Conservation (phyloP, 2,329 filamentous ascomycete genomes). For the Beauveria caledonica region DNA sequence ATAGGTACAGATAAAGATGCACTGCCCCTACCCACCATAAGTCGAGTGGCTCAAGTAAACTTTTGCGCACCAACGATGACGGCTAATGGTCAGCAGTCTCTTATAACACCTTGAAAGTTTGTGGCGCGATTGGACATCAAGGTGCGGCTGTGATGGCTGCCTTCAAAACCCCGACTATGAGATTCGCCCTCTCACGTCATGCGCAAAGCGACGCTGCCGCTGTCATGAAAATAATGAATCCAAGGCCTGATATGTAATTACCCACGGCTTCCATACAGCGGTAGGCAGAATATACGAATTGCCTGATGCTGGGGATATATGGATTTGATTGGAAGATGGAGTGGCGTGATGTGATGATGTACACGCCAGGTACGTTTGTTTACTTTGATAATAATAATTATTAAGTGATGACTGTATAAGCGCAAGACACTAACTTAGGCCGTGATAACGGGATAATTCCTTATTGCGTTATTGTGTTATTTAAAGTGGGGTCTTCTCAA, state of each 20-base stretch:
- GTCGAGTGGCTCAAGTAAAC: too few relatives aligned
- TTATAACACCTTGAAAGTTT: too few relatives aligned
- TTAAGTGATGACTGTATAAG: too few relatives aligned
- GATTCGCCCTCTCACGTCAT: not conserved
- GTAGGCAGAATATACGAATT: not conserved
- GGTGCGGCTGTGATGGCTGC: conserved; percentile 5
- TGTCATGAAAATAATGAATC: conserved; percentile 39
- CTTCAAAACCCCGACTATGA: not conserved
- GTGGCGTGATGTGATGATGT: not conserved
- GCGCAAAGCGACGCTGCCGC: not conserved
- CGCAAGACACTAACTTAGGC: too few relatives aligned
- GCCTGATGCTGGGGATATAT: not conserved
- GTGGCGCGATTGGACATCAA: conserved; percentile 11
- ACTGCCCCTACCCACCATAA: too few relatives aligned
- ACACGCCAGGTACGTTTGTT: not conserved
- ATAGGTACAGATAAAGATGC: too few relatives aligned
- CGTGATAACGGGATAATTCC: too few relatives aligned
- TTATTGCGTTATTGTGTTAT: too few relatives aligned
- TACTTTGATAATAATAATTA: not conserved
- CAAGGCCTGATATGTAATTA: not conserved
- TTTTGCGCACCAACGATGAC: too few relatives aligned
- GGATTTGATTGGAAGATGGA: not conserved
- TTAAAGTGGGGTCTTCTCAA: too few relatives aligned
- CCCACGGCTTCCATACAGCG: not conserved
- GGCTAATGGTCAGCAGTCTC: too few relatives aligned